A percentile compares a stretch with the other conserved stretches of the same genome.
phyloP scores from a whole-genome alignment of 345 rosid genomes.

The Salix koriyanagi region DNA sequence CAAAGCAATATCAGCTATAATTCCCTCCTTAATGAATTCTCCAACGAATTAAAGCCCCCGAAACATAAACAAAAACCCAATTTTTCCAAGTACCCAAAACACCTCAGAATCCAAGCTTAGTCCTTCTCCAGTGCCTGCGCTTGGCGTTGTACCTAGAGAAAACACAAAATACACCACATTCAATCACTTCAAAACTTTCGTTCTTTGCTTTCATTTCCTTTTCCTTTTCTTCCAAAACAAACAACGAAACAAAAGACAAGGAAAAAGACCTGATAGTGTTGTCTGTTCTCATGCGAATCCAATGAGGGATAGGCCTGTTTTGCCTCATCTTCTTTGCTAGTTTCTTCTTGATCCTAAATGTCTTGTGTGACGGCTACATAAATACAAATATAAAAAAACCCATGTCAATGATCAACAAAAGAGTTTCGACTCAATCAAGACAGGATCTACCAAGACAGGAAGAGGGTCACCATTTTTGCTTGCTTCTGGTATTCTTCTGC shows the following conservation, averaged over 20 bases:
- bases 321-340: slow-evolving; percentile 82
- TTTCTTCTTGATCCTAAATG: slow-evolving; percentile 73
- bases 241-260: background rate
- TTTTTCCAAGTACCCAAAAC: background rate
- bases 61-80: background rate
- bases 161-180: background rate
- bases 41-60: too few species aligned
- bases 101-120: slow-evolving; percentile 30
- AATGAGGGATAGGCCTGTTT: slow-evolving; percentile 69
- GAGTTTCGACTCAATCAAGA: background rate
- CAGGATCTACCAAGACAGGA: background rate
- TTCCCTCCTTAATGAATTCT: too few species aligned
- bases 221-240: background rate
- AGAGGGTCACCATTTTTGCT: slow-evolving; percentile 22
- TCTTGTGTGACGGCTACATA: slow-evolving; percentile 85
- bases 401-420: background rate
- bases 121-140: slow-evolving; percentile 36
- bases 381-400: background rate
- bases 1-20: too few species aligned
- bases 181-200: background rate
- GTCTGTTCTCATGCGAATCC: slow-evolving; percentile 69
- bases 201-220: background rate
- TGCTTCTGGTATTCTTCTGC: background rate
- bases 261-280: slow-evolving; percentile 52
- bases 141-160: slow-evolving; percentile 25